Evolutionary conservation across 2,329 filamentous ascomycete species (phyloP).

Genomic region (Monilinia fructicola): DNA sequence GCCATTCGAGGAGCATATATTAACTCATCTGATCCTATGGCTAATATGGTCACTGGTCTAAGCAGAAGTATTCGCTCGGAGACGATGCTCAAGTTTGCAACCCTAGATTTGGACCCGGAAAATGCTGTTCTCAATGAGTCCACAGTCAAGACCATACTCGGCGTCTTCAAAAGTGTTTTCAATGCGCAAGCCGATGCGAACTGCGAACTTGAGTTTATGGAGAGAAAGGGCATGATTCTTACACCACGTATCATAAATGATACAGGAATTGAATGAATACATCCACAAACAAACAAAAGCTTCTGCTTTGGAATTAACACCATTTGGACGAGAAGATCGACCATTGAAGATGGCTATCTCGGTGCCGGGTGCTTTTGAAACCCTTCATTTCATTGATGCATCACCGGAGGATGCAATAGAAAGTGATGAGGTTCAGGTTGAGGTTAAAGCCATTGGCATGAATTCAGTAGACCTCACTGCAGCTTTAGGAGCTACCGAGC

Average conservation of each 20-base stretch:
- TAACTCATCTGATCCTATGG: slow-evolving; percentile 35
- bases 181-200: neutral
- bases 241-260: slow-evolving; percentile 22
- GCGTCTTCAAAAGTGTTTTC: slow-evolving; percentile 7
- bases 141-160: neutral
- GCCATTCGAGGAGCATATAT: slow-evolving; percentile 47
- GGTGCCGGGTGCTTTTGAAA: slow-evolving; percentile 35
- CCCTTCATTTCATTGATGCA: slow-evolving; percentile 35
- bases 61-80: slow-evolving; percentile 23
- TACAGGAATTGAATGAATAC: slow-evolving; percentile 34
- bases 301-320: slow-evolving; percentile 18
- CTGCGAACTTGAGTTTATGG: slow-evolving; percentile 6
- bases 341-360: slow-evolving; percentile 33
- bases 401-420: slow-evolving; percentile 25
- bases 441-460: slow-evolving; percentile 39
- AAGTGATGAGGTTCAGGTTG: slow-evolving; percentile 35
- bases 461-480: slow-evolving; percentile 39
- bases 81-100: slow-evolving; percentile 21
- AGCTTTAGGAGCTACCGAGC: slow-evolving; percentile 40
- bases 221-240: slow-evolving; percentile 11
- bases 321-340: slow-evolving; percentile 24
- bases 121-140: neutral
- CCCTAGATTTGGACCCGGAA: slow-evolving; percentile 20
- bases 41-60: slow-evolving; percentile 32
- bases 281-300: slow-evolving; percentile 23